Evolutionary conservation across 768 basidiomycete species (phyloP).

Genomic region (Mycena polygramma): DNA sequence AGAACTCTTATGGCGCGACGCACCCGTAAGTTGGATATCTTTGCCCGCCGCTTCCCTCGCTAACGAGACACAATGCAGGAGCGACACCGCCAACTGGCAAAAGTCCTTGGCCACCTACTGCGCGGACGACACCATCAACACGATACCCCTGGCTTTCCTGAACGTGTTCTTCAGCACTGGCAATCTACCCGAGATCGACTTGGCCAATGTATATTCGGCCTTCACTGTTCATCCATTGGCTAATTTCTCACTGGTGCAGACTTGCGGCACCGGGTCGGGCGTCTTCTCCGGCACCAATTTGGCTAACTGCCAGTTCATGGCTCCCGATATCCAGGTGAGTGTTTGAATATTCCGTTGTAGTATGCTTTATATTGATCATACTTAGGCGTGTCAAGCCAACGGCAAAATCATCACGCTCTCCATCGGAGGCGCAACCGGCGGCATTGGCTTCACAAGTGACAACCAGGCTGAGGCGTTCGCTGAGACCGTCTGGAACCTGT

Average conservation of each 20-base stretch:
- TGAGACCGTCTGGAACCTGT: conserved; percentile 74
- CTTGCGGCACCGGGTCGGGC: conserved; percentile 60
- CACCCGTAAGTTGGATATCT: conserved; percentile 54
- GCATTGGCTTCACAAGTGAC: conserved; percentile 60
- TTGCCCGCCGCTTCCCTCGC: too few relatives aligned
- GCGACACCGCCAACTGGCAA: too few relatives aligned
- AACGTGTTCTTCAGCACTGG: conserved; percentile 27
- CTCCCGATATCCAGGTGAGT: conserved; percentile 64
- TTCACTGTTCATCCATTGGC: too few relatives aligned
- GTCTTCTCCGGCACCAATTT: conserved; percentile 71
- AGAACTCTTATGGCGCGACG: conserved; percentile 71
- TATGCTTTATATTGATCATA: too few relatives aligned
- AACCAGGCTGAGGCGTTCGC: conserved; percentile 68
- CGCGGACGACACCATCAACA: too few relatives aligned
- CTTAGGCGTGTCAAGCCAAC: conserved; percentile 63
- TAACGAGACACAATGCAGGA: too few relatives aligned
- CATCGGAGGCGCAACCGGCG: conserved; percentile 52
- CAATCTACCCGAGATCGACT: conserved; percentile 29
- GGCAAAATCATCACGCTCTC: conserved; percentile 69
- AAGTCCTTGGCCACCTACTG: too few relatives aligned
- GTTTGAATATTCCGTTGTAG: too few relatives aligned
- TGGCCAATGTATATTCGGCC: conserved; percentile 26
- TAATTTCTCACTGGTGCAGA: conserved; percentile 44
- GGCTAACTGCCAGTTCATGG: conserved; percentile 73
- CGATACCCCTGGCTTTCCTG: conserved; percentile 22